A percentile compares a stretch with the other conserved stretches of the same genome.
phyloP scores from a whole-genome alignment of 306 rosid genomes.

The cucumber (Cucumis sativus) region Cucumber_9930_V3 NC_026659.2:30741001-30741500 shows the following conservation, averaged over 20 bases:
- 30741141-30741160: conserved; percentile 5
- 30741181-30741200: not conserved
- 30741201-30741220: conserved; percentile 5
- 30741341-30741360: not conserved
- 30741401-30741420: not conserved
- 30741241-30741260: conserved; percentile 4
- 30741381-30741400: conserved; percentile 9
- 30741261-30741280: not conserved
- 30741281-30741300: conserved; percentile 3
- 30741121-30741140: conserved; percentile 2
- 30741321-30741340: not conserved
- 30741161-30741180: conserved; percentile 3
- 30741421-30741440: conserved; percentile 10
- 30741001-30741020: not conserved
- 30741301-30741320: not conserved
- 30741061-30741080: not conserved
- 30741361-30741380: not conserved
- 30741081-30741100: conserved; percentile 6
- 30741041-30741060: not conserved
- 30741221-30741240: conserved; percentile 1
- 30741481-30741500: conserved; percentile 10
- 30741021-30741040: not conserved
- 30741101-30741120: not conserved
- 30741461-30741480: not conserved
- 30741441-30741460: not conserved